Conservation (phyloP, 1,284 basidiomycete genomes). For the Trametes sp. region DNA sequence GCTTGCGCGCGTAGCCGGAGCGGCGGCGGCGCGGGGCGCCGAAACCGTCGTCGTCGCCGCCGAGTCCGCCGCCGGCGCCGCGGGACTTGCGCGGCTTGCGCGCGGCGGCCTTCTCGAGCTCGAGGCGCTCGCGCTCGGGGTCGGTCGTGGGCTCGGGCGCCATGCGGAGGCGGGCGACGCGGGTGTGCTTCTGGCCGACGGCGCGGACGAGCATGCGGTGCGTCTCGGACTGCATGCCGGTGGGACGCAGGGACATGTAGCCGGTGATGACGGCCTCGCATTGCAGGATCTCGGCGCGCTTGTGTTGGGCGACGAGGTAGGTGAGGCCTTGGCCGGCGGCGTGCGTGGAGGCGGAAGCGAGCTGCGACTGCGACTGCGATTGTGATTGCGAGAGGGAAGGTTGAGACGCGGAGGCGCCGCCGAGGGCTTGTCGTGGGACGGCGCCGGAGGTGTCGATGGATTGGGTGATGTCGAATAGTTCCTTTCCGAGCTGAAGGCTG, state of each 20-base stretch:
- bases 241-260: constrained; percentile 84
- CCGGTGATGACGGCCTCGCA: constrained; percentile 86
- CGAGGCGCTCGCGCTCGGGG: constrained; percentile 76
- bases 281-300: constrained; percentile 85
- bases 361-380: constrained; percentile 25
- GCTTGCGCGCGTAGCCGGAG: constrained; percentile 42
- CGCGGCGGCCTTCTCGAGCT: constrained; percentile 68
- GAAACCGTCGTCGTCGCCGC: constrained; percentile 55
- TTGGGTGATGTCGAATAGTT: constrained; percentile 88
- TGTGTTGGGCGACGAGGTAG: constrained; percentile 92
- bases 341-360: constrained; percentile 17
- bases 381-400: constrained; percentile 38
- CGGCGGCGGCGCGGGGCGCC: constrained; percentile 51
- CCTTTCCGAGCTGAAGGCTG: constrained; percentile 88
- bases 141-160: constrained; percentile 76
- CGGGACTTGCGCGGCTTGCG: constrained; percentile 66
- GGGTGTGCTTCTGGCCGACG: constrained; percentile 85
- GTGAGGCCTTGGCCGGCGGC: constrained; percentile 75
- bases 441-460: constrained; percentile 76
- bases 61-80: constrained; percentile 55
- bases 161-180: constrained; percentile 78
- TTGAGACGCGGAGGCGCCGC: constrained; percentile 47
- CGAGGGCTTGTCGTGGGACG: constrained; percentile 60
- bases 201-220: constrained; percentile 89
- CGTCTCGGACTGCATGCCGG: constrained; percentile 89